These are phyloP conservation scores for Penium margaritaceum DNA, from an alignment of 139 green algal genomes.

Conservation along the genomic window DNA sequence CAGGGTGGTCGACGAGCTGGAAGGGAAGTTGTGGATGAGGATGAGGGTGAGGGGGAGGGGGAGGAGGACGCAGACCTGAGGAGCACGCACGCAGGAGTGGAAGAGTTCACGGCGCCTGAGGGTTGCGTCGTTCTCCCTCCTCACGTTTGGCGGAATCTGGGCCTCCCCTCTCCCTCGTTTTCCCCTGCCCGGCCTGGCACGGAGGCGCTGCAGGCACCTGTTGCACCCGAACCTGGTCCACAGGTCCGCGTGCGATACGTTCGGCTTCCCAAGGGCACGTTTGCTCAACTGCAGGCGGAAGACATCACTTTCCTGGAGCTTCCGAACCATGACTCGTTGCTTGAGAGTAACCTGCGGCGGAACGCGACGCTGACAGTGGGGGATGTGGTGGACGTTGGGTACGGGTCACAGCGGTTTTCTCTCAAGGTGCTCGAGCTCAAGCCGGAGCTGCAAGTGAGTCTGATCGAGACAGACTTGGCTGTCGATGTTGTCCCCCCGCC, in stretches of 20 bases:
- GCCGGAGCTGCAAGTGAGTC: conserved; percentile 9
- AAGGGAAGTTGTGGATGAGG: too few species aligned
- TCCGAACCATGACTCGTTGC: conserved; percentile 16
- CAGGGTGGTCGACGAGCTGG: too few species aligned
- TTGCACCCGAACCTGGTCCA: conserved; percentile 2
- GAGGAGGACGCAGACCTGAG: too few species aligned
- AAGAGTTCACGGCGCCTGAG: conserved; percentile 42
- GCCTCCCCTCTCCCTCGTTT: too few species aligned
- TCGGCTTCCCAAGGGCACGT: too few species aligned
- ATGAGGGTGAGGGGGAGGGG: too few species aligned
- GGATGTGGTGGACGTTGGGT: conserved; percentile 8
- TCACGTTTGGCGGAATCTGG: conserved; percentile 20
- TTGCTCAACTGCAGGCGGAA: too few species aligned
- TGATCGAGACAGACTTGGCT: conserved; percentile 42
- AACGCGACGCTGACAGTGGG: conserved; percentile 33
- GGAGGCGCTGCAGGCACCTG: neutral
- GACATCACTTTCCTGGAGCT: conserved; percentile 33
- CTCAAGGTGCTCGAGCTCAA: conserved; percentile 35
- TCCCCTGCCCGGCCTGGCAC: too few species aligned
- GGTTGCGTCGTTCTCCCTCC: conserved; percentile 25
- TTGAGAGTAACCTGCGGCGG: conserved; percentile 22
- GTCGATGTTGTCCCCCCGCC: too few species aligned
- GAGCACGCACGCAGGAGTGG: conserved; percentile 42
- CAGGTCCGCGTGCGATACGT: conserved; percentile 31
- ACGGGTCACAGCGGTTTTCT: conserved; percentile 21